phyloP scores from a whole-genome alignment of 805 yeast species.

The Myxozyma vanderwaltii region DNA sequence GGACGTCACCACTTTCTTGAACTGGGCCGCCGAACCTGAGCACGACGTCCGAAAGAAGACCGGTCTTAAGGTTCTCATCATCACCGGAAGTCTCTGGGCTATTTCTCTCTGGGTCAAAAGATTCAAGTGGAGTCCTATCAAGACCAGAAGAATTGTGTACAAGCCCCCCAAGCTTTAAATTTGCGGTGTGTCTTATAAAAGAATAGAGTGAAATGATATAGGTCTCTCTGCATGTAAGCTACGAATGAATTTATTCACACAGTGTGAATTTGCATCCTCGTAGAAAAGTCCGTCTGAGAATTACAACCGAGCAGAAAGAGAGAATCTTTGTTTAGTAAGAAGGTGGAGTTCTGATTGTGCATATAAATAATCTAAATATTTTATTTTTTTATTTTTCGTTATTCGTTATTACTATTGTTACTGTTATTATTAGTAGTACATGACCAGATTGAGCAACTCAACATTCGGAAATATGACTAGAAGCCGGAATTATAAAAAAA shows the following conservation, averaged over 20 bases:
- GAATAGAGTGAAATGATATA: neutral
- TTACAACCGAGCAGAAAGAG: no score
- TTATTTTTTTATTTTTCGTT: no score
- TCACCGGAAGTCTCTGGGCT: conserved; percentile 76
- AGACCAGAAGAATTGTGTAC: conserved; percentile 91
- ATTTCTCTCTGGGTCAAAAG: conserved; percentile 89
- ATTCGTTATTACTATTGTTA: no score
- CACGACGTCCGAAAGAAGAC: conserved; percentile 96
- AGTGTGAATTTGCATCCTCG: no score
- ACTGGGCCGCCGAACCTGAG: conserved; percentile 99
- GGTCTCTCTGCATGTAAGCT: neutral
- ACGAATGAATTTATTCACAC: neutral
- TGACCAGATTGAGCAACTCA: no score
- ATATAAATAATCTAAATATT: no score
- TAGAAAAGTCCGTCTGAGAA: no score
- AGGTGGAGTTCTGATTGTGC: no score
- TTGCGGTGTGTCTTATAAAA: neutral
- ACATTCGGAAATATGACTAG: neutral
- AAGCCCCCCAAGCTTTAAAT: conserved; percentile 73
- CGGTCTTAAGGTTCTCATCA: conserved; percentile 89
- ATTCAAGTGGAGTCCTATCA: conserved; percentile 96
- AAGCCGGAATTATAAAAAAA: neutral
- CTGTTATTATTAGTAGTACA: no score
- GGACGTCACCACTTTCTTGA: conserved; percentile 92
- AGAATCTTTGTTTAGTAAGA: no score